Conservation (phyloP, 2,329 filamentous ascomycete genomes). For the Pezicula rhizophila region DNA sequence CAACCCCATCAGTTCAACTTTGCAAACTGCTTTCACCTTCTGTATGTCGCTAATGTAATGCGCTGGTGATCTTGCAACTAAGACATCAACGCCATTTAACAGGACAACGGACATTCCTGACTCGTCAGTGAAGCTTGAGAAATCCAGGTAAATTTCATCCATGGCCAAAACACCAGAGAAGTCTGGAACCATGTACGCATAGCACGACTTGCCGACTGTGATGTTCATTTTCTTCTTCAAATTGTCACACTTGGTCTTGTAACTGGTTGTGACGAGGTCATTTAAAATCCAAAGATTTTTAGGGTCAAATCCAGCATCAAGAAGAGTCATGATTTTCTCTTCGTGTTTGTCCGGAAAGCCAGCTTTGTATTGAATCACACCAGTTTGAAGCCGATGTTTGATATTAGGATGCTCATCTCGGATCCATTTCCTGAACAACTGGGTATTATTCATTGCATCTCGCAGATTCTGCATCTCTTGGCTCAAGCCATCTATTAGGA, state of each 20-base stretch:
- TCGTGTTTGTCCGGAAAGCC: slow-evolving; percentile 26
- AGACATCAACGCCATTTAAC: slow-evolving; percentile 51
- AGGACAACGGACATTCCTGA: slow-evolving; percentile 47
- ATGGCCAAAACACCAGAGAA: slow-evolving; percentile 54
- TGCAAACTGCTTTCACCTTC: slow-evolving; percentile 53
- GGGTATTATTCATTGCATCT: slow-evolving; percentile 42
- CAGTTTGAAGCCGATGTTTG: slow-evolving; percentile 26
- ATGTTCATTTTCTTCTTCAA: slow-evolving; percentile 53
- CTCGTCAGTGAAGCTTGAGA: slow-evolving; percentile 54
- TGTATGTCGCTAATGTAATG: slow-evolving; percentile 69
- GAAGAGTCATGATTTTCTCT: slow-evolving; percentile 47
- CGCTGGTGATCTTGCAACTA: slow-evolving; percentile 65
- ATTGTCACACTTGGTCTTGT: slow-evolving; percentile 16
- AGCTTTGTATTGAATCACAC: slow-evolving; percentile 15
- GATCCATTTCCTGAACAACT: slow-evolving; percentile 49
- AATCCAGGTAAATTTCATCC: slow-evolving; percentile 62
- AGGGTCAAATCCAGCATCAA: slow-evolving; percentile 55
- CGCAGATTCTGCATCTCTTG: slow-evolving; percentile 47
- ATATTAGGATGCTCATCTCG: slow-evolving; percentile 36
- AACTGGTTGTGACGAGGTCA: slow-evolving; percentile 30
- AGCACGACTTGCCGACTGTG: slow-evolving; percentile 53
- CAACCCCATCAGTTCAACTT: slow-evolving; percentile 56
- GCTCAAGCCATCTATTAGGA: slow-evolving; percentile 45
- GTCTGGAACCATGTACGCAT: slow-evolving; percentile 63
- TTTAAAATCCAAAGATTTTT: slow-evolving; percentile 41